phyloP scores from a whole-genome alignment of 2,329 filamentous ascomycete species.

The Sphaerulina populicola region DNA sequence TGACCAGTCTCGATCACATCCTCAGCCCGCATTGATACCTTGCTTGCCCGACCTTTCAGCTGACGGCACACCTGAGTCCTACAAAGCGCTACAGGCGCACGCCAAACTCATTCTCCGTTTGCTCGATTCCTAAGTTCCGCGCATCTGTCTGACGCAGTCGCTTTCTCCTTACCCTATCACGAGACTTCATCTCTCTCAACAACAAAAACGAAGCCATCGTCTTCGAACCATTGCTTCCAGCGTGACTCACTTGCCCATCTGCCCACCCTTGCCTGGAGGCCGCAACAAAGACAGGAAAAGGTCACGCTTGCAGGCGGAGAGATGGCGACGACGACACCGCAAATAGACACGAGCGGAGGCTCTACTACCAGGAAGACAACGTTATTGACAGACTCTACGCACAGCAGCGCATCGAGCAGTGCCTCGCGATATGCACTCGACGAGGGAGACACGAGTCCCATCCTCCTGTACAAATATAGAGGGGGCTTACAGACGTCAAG shows the following conservation, averaged over 20 bases:
- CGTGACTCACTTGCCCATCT: constrained; percentile 13
- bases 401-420: constrained; percentile 35
- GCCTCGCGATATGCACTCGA: constrained; percentile 38
- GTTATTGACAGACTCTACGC: constrained; percentile 40
- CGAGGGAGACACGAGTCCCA: constrained; percentile 36
- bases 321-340: constrained; percentile 3
- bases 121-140: constrained; percentile 1
- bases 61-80: constrained; percentile 12
- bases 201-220: constrained; percentile 6
- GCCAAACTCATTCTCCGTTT: constrained; percentile 1
- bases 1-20: constrained; percentile 7
- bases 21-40: constrained; percentile 4
- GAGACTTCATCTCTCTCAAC: constrained; percentile 11
- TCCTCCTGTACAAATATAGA: constrained; percentile 37
- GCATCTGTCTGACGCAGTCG: constrained; percentile 20
- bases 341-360: constrained; percentile 9
- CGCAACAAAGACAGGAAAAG: not conserved
- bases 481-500: constrained; percentile 38
- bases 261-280: constrained; percentile 13
- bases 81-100: constrained; percentile 14
- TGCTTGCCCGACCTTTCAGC: constrained; percentile 21
- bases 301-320: not conserved
- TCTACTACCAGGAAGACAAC: constrained; percentile 27
- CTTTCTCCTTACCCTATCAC: constrained; percentile 5
- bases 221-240: constrained; percentile 3